Base-by-base conservation (phyloP, 192 early-diverging fungal genomes). In the Gamsiella multidivaricata region DNA sequence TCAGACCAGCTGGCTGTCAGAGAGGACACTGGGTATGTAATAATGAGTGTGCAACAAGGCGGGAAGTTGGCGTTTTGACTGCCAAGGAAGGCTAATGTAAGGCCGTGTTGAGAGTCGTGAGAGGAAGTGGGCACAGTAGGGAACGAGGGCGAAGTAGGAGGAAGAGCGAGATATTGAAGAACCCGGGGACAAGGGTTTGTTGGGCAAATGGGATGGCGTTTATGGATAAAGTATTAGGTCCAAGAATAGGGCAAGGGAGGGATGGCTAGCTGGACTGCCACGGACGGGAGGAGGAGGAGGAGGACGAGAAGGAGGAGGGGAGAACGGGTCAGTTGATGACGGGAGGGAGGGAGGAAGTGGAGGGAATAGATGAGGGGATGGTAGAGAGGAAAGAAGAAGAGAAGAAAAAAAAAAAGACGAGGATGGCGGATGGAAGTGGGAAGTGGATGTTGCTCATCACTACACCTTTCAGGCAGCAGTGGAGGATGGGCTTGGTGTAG, bases 1-100 rank as follows among this genome's bases (percentile, higher is more conserved):
- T 58, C 63, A 75, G 71, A 46, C 71, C 71, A 75, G 73, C 73
- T 76, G 65, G 52, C 54, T 71, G 58, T 67, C 58, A 47, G 45
- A n/a, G 45, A 54, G 28, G 28, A 20, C 28, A 17, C 4, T 25
- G 60, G 58, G 58, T 62, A 62, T 62, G 22, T 36, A 14, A 26
- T 33, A 33, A 22, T 3, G n/a, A n/a, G n/a, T n/a, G n/a, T n/a
- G n/a, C n/a, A n/a, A n/a, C n/a, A n/a, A n/a, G n/a, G n/a, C n/a
- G n/a, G n/a, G n/a, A n/a, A n/a, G n/a, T n/a, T n/a, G n/a, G n/a
- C n/a, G n/a, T n/a, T n/a, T n/a, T n/a, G n/a, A n/a, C n/a, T n/a
- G n/a, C n/a, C n/a, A n/a, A n/a, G n/a, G n/a, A n/a, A n/a, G n/a
- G n/a, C n/a, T n/a, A n/a, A 25, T 11, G 22, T 23, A 54, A 20